Conservation (phyloP, 805 yeast genomes). For the Ascoidea rubescens region DNA sequence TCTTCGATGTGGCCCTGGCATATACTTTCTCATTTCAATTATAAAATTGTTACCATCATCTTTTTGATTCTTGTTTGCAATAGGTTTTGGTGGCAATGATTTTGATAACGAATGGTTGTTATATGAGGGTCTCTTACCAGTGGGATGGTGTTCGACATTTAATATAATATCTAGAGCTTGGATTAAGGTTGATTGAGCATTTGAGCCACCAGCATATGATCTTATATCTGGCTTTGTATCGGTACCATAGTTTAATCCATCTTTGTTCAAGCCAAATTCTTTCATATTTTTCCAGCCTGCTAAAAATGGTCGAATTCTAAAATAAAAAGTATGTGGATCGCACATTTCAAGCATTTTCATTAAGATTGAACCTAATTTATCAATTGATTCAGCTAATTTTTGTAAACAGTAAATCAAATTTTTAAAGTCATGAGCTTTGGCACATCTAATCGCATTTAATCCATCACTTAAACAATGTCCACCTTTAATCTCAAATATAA, state of each 20-base stretch:
- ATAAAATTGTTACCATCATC: slow-evolving; percentile 36
- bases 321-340: slow-evolving; percentile 86
- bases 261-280: slow-evolving; percentile 59
- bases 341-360: slow-evolving; percentile 86
- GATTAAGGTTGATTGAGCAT: slow-evolving; percentile 83
- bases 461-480: slow-evolving; percentile 60
- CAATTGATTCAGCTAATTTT: slow-evolving; percentile 60
- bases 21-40: slow-evolving; percentile 73
- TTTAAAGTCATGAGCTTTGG: slow-evolving; percentile 29
- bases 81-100: slow-evolving; percentile 1
- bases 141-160: slow-evolving; percentile 64
- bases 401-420: slow-evolving; percentile 36
- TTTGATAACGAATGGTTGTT: background rate
- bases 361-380: slow-evolving; percentile 55
- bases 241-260: slow-evolving; percentile 69
- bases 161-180: slow-evolving; percentile 74
- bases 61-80: slow-evolving; percentile 17
- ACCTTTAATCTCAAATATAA: slow-evolving; percentile 73
- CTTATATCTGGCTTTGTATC: slow-evolving; percentile 21
- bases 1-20: slow-evolving; percentile 79
- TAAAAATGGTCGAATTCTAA: slow-evolving; percentile 72
- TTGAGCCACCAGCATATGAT: slow-evolving; percentile 74
- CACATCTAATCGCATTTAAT: slow-evolving; percentile 46
- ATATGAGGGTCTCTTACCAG: slow-evolving; percentile 41
- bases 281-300: slow-evolving; percentile 95